Conservation (phyloP, 2,329 filamentous ascomycete species). For the Aphanocladium album region DNA sequence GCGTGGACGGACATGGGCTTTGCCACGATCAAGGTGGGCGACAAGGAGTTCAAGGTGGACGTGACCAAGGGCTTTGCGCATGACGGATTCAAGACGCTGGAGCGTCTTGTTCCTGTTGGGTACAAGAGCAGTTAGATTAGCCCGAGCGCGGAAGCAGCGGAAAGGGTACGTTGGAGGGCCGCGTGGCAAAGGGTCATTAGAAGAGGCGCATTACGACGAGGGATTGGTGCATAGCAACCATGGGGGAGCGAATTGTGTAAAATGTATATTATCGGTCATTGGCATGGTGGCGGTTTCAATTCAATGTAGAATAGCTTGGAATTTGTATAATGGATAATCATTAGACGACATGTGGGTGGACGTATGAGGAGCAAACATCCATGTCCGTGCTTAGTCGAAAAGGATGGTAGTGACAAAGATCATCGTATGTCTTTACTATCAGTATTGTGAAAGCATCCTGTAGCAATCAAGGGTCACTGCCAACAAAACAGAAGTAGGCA, state of each 20-base stretch:
- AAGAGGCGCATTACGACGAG: too few species aligned
- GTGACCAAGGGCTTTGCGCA: slow-evolving; percentile 52
- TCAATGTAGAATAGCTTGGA: neutral
- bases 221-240: neutral
- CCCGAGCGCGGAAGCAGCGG: neutral
- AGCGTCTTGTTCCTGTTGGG: slow-evolving; percentile 43
- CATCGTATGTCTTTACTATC: too few species aligned
- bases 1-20: slow-evolving; percentile 55
- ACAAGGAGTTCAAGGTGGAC: slow-evolving; percentile 52
- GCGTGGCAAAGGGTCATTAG: neutral
- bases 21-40: slow-evolving; percentile 43
- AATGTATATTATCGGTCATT: neutral
- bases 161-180: neutral
- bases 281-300: neutral
- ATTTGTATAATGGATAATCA: neutral
- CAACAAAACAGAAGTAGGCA: too few species aligned
- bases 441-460: too few species aligned
- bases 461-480: too few species aligned
- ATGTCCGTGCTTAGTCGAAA: too few species aligned
- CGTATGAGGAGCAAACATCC: too few species aligned
- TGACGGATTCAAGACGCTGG: slow-evolving; percentile 54
- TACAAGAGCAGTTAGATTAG: neutral
- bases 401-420: too few species aligned
- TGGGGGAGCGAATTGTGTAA: neutral
- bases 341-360: too few species aligned